Base-by-base conservation (phyloP, 2,329 filamentous ascomycete genomes). In the Aspergillus aculeatus region DNA sequence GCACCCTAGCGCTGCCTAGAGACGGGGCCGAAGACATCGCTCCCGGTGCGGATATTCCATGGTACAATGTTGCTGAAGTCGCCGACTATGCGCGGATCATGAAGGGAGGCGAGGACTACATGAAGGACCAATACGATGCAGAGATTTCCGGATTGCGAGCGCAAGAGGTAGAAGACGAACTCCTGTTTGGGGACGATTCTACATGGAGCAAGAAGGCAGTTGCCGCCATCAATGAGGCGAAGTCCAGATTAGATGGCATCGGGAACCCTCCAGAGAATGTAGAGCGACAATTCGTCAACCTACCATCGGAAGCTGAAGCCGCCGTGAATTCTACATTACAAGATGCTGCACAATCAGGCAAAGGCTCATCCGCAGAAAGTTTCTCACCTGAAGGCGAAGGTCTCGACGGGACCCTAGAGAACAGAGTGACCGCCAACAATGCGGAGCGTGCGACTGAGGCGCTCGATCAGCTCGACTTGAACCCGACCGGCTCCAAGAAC, bases 31-130 rank as follows among this genome's bases (percentile, higher is more conserved):
- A 95, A 65, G 82, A 86, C 7, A 80, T 92, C 29, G 83, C 84
- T 31, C 83, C 85, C 21, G 85, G 85, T 9, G 87, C 94, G 54
- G 89, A 93, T 69, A 86, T 98, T 38, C 95, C 95, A 0, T 99
- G 95, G 95, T 92, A 96, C 74, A 92, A 95, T 76, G 92, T 91
- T 5, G 92, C 92, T 10, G 96, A 96, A 69, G 92, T 96, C 38
- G 84, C 96, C 72, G 95, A 99, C 73, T 99, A 97, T 75, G 92
- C 93, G 16, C 87, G 93, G 44, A 89, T 98, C 57, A 96, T 99
- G 91, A 96, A 94, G 73, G 95, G 93, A 6, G 94, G 91, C 4
- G 87, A 90, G 68, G 87, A 90, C 35, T 99, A 99, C 72, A 94
- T 99, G 89, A 73, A 81, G 12, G 82, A 86, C 56, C 90, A 98